Base-by-base conservation (phyloP, 345 rosid genomes). In the Gossypium herbaceum region DNA sequence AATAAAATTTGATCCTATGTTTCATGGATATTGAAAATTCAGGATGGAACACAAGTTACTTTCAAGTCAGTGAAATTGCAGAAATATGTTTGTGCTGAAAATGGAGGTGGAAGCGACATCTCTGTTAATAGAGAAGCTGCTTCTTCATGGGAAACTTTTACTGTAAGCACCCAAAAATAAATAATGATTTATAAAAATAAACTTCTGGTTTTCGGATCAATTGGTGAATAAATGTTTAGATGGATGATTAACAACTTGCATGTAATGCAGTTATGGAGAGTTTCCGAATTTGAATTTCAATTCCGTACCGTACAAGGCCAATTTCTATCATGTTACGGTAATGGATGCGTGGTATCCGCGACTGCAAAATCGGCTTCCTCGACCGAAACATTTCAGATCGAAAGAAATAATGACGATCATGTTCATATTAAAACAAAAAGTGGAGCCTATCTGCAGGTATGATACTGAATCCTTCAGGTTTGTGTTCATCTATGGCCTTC, bases 31-130 rank as follows among this genome's bases (percentile, higher is more conserved):
- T 76, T 52, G 41, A 15, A 57, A 79, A 78, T 79, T 77, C 80
- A 91, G 93, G 93, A 91, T 78, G 95, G 95, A 16, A 87, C 95
- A 15, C 84, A 87, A 76, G 84, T 91, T 68, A 90, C 85, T 52
- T 78, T 91, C 65, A 91, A 80, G 85, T 91, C 93, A 12, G 82
- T 82, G 54, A 75, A 83, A 34, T 69, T 81, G 80, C 86, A 91
- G 81, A 91, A 85, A 78, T 88, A 84, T 80, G 81, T 85, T 19
- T 76, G 71, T 66, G 92, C 93, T 2, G 91, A 88, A 75, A 82
- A 82, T 81, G 95, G 93, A 43, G 95, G 93, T 68, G 93, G 95
- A 48, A 29, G 62, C 66, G 78, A 76, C 71, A 83, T 91, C 75
- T 78, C 90, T 44, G 90, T 88, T 60, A 61, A 81, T 59, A 84